Evolutionary conservation across 2,329 filamentous ascomycete genomes (phyloP).

Genomic region (Lasiodiplodia hormozganensis): DNA sequence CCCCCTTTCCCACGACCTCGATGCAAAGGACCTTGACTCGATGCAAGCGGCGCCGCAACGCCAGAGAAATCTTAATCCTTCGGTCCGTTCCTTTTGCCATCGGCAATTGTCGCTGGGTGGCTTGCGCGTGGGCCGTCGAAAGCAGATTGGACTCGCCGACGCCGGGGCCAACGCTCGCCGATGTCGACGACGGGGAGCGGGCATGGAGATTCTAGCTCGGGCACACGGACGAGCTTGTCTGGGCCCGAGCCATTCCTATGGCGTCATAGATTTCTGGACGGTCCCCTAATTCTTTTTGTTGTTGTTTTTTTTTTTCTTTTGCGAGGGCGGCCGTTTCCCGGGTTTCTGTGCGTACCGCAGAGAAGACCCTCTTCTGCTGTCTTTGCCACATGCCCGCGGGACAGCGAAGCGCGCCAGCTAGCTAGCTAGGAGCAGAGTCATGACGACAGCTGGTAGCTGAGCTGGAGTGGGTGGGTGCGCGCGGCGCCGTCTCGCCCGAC

Average conservation of each 20-base stretch:
- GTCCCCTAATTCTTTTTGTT: not conserved
- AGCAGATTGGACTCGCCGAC: not conserved
- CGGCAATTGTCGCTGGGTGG: constrained; percentile 26
- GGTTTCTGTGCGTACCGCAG: not conserved
- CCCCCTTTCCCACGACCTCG: not conserved
- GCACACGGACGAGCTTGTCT: constrained; percentile 3
- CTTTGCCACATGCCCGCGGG: constrained; percentile 1
- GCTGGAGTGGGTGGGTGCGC: not conserved
- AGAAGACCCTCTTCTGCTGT: not conserved
- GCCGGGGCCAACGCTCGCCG: constrained; percentile 1
- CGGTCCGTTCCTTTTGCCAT: constrained; percentile 17
- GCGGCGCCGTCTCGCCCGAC: not conserved
- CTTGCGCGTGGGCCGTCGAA: constrained; percentile 15
- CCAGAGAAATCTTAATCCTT: not conserved
- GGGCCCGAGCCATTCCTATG: not conserved
- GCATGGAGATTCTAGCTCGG: not conserved
- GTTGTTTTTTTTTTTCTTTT: not conserved
- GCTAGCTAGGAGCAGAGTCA: constrained; percentile 1
- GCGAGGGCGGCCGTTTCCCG: not conserved
- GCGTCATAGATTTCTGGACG: constrained; percentile 12
- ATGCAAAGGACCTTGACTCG: not conserved
- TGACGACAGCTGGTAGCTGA: constrained; percentile 8
- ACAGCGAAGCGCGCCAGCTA: not conserved
- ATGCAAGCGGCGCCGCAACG: not conserved
- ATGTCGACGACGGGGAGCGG: constrained; percentile 6